Evolutionary conservation across 1,284 basidiomycete genomes (phyloP).

Genomic region (Coriolopsis trogii): DNA sequence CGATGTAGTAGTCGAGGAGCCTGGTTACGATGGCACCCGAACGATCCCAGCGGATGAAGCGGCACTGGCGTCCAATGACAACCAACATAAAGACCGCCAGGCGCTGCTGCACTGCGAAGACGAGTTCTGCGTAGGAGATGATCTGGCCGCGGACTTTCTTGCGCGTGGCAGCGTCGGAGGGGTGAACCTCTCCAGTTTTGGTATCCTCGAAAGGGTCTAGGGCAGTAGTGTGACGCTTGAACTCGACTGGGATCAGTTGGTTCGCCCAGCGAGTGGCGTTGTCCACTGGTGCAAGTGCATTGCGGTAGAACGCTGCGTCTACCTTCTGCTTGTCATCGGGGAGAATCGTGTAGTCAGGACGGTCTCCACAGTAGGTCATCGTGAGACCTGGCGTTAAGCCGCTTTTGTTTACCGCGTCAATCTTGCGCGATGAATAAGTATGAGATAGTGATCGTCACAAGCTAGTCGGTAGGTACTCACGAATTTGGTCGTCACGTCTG

Average conservation of each 20-base stretch:
- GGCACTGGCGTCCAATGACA: constrained; percentile 1
- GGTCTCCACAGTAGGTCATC: background rate
- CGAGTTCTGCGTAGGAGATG: background rate
- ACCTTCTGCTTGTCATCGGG: background rate
- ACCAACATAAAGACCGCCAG: constrained; percentile 1
- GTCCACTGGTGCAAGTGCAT: background rate
- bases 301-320: background rate
- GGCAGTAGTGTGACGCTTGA: background rate
- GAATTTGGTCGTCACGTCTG: too few species aligned
- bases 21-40: constrained; percentile 3
- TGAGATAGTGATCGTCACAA: too few species aligned
- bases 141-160: background rate
- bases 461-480: too few species aligned
- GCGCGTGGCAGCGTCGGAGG: background rate
- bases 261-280: background rate
- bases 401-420: background rate
- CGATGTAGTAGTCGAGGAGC: constrained; percentile 5
- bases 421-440: too few species aligned
- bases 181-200: background rate
- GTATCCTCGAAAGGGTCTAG: constrained; percentile 1
- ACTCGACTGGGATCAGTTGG: background rate
- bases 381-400: background rate
- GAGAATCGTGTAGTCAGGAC: background rate
- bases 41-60: constrained; percentile 13
- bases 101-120: constrained; percentile 12